Base-by-base conservation (phyloP, 2,329 filamentous ascomycete genomes). In the Apiospora koreana region DNA sequence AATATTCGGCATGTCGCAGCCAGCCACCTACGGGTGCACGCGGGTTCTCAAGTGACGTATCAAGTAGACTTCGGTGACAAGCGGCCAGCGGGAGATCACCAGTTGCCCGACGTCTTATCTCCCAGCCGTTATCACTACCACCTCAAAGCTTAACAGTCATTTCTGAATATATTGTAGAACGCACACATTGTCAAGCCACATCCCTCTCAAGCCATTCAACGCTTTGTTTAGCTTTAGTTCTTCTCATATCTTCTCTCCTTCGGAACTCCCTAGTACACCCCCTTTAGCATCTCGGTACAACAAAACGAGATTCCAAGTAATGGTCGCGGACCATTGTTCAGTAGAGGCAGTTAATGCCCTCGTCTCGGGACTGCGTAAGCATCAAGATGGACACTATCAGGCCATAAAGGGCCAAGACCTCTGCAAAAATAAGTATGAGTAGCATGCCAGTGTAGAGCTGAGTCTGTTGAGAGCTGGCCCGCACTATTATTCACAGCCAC, bases 371-470 rank as follows among this genome's bases (percentile, higher is more conserved):
- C 71, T 78, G 81, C 6, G 84, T 85, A 71, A 86, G 76, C 83
- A 86, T 84, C 67, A 87, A 75, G 68, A 87, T 85, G 23, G 81
- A 81, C 28, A 86, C 82, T 65, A 87, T 83, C 43, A 85, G 81
- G 4, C 83, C 84, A 71, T 85, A 86, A 4, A 85, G 77, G 9
- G 82, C 82, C 50, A 85, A 73, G 21, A 85, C 84, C 71, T 85
- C 83, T 64, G 83, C 80, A 69, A 85, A 85, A 76, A 85, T 85
- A 71, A 85, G 79, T 68, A 85, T 85, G 45, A 85, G 78, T 28
- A 85, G 82, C 82, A 85, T 84, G 72, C 82, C 83, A 69, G 83
- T 78, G 65, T 85, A 85, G 14, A 86, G 75, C 5, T 83, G 81
- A 3, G 84, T 83, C 76, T 86, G 84, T 71, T 84, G 83, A n/a